Base-by-base conservation (phyloP, 2,329 filamentous ascomycete species). In the Scopulariopsis brevicaulis region DNA sequence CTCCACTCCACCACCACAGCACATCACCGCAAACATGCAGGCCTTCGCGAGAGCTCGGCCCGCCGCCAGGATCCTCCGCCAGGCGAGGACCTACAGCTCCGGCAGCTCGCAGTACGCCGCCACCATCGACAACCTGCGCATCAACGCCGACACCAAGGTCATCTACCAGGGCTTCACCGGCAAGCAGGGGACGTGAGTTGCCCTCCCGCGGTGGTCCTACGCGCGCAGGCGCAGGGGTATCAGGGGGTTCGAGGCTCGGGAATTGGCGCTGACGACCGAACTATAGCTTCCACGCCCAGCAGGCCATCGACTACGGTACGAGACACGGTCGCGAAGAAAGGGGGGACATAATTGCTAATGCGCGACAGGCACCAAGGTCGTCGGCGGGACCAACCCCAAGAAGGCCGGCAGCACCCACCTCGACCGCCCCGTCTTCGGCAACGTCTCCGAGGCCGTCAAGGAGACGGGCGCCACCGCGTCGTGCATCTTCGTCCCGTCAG, bases 351-450 rank as follows among this genome's bases (percentile, higher is more conserved):
- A 22, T 46, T 53, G 55, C 22, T 67, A 62, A 64, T 61, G 32
- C 55, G 57, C 58, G 11, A 62, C 68, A 95, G 90, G 93, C 73
- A 99, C 94, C 68, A 93, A 96, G 73, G 90, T 99, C 65, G 91
- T 99, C 65, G 94, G 94, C 74, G 94, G 94, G 71, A 97, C 93
- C 70, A 97, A 97, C 80, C 94, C 94, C 71, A 97, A 96, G 83
- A 99, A 99, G 81, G 94, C 94, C 64, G 94, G 94, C 70, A 77
- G 83, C 68, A 86, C 84, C 71, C 94, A 99, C 76, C 85, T 99
- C 62, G 90, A 85, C 71, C 87, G 88, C 66, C 94, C 94, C 60
- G 94, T 99, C 69, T 99, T 97, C 76, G 89, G 84, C 68, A 93
- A 83, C 67, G 94, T 99, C 65, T 76, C 77, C 66, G 91, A 99